These are phyloP conservation scores for Cercospora sp. DNA, from an alignment of 2,329 filamentous ascomycete species.

Conservation along the genomic window DNA sequence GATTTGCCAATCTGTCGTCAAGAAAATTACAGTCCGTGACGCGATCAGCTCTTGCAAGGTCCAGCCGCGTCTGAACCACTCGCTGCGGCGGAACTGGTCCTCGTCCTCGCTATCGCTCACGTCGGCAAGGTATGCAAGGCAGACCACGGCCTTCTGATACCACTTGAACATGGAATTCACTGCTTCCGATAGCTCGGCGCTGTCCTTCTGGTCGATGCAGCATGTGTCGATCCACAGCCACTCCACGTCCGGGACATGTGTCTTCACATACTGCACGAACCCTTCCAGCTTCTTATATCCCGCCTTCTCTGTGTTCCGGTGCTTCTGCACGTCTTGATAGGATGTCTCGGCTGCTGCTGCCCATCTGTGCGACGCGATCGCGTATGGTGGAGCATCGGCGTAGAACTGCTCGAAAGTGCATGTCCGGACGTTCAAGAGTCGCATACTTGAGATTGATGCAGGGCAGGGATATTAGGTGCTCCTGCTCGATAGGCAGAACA, in stretches of 20 bases:
- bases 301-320: no score
- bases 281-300: background rate
- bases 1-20: background rate
- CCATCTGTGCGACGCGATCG: no score
- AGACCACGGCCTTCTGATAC: background rate
- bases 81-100: background rate
- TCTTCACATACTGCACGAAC: background rate
- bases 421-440: background rate
- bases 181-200: background rate
- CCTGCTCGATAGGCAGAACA: background rate
- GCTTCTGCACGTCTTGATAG: no score
- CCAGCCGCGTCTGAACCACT: background rate
- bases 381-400: background rate
- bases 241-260: slow-evolving; percentile 29
- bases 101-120: background rate
- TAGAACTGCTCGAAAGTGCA: background rate
- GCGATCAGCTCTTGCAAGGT: background rate
- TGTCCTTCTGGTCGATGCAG: background rate
- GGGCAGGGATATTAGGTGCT: background rate
- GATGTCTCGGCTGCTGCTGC: no score
- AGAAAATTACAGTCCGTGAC: background rate
- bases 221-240: background rate
- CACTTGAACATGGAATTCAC: background rate
- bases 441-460: background rate
- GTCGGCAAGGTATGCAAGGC: background rate